Percentiles rank a stretch among this genome's conserved stretches.
These are phyloP conservation scores for Huntiella bhutanensis DNA, from an alignment of 2,329 filamentous ascomycete genomes.

Conservation along the genomic window DNA sequence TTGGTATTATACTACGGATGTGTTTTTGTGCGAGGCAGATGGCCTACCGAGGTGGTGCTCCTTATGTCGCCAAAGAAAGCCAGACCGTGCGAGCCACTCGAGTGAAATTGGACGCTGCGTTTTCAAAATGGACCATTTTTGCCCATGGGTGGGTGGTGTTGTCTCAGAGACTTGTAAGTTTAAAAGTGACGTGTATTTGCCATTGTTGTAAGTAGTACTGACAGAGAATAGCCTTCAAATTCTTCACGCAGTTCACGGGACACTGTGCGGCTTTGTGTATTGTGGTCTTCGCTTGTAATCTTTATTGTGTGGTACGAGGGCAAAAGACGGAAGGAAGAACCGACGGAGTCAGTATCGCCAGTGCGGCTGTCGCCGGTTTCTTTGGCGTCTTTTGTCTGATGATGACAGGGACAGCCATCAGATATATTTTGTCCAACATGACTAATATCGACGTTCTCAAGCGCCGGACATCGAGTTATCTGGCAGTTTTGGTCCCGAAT, in stretches of 20 bases:
- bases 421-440: conserved; percentile 52
- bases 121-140: conserved; percentile 85
- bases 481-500: conserved; percentile 54
- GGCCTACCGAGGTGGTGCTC: conserved; percentile 79
- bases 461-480: conserved; percentile 42
- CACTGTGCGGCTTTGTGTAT: conserved; percentile 53
- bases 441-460: conserved; percentile 71
- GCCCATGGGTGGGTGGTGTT: conserved; percentile 90
- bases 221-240: conserved; percentile 51
- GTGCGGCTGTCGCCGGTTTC: conserved; percentile 45
- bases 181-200: neutral
- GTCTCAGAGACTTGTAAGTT: conserved; percentile 56
- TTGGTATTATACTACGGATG: conserved; percentile 60
- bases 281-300: conserved; percentile 43
- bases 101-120: conserved; percentile 67
- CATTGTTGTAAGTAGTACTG: conserved; percentile 1
- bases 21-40: conserved; percentile 67
- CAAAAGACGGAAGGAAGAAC: conserved; percentile 20
- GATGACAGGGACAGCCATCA: conserved; percentile 56
- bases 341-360: conserved; percentile 46
- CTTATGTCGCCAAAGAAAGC: conserved; percentile 70
- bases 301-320: conserved; percentile 42
- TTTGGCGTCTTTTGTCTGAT: conserved; percentile 65
- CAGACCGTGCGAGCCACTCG: conserved; percentile 74
- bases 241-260: conserved; percentile 71